Base-by-base conservation (phyloP, 768 basidiomycete species). In the Nevesoporus exiguus region DNA sequence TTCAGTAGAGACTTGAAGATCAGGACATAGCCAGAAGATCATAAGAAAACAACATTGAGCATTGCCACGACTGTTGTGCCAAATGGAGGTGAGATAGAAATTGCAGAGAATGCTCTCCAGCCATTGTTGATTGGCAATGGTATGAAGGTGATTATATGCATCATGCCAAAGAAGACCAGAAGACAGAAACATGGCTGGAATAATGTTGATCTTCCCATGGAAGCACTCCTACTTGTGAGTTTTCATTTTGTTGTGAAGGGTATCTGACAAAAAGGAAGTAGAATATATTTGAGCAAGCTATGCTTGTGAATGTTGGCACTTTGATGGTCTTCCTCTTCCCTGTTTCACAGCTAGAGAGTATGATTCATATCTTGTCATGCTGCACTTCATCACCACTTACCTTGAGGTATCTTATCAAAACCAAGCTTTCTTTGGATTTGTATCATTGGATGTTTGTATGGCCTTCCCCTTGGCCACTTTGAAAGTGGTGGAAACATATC, bases 31-130 rank as follows among this genome's bases (percentile, higher is more conserved):
- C 1, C 34, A 22, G 4, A 41, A 40, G 1, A 57, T 8, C 43
- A 46, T 46, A 3, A 47, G 5, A 6, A 49, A 46, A 5, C 30
- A 21, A 46, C 43, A 57, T 1, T 1, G 19, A 0, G 47, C 7
- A 24, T 40, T 34, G 1, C 27, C 39, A 31, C 11, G 11, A 5
- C 8, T 11, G 2, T 40, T 40, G 34, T 57, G 52, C 53, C 53
- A 57, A 9, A 55, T n/a, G 3, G 37, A 41, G 0, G 53, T 5
- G 1, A 57, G 53, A 14, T 55, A 41, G 4, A 57, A 57, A 31
- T 57, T 44, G 13, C 21, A n/a, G 3, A 55, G 14, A 1, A 30
- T 22, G 21, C 52, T 57, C 0, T 57, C 42, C 5, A 57, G 34
- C 52, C 52, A 57, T 8, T 6, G 2, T 17, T 15, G 33, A 8